phyloP scores from a whole-genome alignment of 2,329 filamentous ascomycete species.

The Mollisiaceae sp. region DNA sequence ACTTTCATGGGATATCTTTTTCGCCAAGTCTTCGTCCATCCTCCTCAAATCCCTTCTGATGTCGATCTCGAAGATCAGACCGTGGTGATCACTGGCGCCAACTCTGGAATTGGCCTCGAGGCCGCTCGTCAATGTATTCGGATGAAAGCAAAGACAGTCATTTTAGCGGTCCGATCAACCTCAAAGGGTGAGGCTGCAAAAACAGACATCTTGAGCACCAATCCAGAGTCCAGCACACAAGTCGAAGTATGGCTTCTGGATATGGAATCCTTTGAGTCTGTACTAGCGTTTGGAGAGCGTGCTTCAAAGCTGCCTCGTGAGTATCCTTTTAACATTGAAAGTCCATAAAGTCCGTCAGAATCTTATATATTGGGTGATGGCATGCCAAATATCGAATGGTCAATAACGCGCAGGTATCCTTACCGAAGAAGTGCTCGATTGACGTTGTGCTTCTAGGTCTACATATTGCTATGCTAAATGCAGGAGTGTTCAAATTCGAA shows the following conservation, averaged over 20 bases:
- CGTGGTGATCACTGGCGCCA: conserved; percentile 47
- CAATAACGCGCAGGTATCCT: too few relatives aligned
- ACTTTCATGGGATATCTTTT: conserved; percentile 6
- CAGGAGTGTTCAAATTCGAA: conserved; percentile 23
- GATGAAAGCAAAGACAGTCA: conserved; percentile 45
- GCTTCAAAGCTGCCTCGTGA: conserved; percentile 2
- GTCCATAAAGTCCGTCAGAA: neutral
- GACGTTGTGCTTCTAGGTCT: conserved; percentile 17
- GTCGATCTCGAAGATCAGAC: conserved; percentile 35
- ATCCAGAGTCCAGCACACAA: conserved; percentile 30
- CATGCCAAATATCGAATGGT: too few relatives aligned
- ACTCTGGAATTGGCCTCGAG: conserved; percentile 48
- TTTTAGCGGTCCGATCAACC: conserved; percentile 40
- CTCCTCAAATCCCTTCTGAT: conserved; percentile 15
- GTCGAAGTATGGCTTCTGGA: conserved; percentile 12
- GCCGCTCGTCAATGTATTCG: conserved; percentile 46
- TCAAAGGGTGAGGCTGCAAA: conserved; percentile 49
- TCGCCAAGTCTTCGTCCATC: conserved; percentile 14
- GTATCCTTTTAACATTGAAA: neutral
- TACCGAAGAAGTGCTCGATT: neutral
- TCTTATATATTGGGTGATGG: neutral
- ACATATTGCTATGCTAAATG: conserved; percentile 28
- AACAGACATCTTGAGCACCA: conserved; percentile 31
- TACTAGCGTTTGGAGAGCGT: conserved; percentile 16
- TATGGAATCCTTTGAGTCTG: conserved; percentile 25